Evolutionary conservation across 1,284 basidiomycete genomes (phyloP).

Genomic region (Athelia sp.): DNA sequence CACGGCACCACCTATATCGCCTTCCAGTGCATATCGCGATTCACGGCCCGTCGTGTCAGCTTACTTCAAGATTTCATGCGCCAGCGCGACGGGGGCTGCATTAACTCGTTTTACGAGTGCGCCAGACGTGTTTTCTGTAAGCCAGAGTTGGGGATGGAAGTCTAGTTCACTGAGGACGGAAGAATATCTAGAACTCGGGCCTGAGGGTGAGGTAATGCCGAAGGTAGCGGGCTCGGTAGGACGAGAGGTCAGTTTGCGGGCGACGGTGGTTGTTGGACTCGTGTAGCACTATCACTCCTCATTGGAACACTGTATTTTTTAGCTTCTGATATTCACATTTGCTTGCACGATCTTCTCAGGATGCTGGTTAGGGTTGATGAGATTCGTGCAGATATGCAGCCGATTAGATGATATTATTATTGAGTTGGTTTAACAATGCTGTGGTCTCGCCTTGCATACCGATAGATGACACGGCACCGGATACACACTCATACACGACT

Average conservation of each 20-base stretch:
- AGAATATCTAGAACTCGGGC: conserved; percentile 49
- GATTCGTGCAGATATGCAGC: too few relatives aligned
- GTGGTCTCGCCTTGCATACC: too few relatives aligned
- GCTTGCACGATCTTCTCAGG: too few relatives aligned
- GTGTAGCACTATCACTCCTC: conserved; percentile 27
- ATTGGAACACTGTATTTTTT: conserved; percentile 13
- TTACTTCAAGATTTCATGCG: conserved; percentile 83
- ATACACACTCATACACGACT: conserved; percentile 30
- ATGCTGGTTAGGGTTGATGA: too few relatives aligned
- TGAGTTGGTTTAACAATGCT: too few relatives aligned
- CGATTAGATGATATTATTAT: too few relatives aligned
- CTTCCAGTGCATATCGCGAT: conserved; percentile 69
- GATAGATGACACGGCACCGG: too few relatives aligned
- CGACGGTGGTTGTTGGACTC: conserved; percentile 70
- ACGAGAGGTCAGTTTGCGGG: conserved; percentile 60
- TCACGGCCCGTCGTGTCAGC: conserved; percentile 63
- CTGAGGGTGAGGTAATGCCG: conserved; percentile 7
- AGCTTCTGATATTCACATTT: not conserved
- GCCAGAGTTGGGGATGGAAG: conserved; percentile 83
- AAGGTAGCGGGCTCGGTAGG: conserved; percentile 22
- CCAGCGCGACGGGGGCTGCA: conserved; percentile 75
- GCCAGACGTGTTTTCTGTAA: conserved; percentile 81
- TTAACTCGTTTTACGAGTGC: conserved; percentile 82
- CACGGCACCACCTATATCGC: conserved; percentile 36
- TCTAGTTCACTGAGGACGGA: conserved; percentile 59